These are phyloP conservation scores for Moesziomyces parantarcticus DNA, from an alignment of 1,284 basidiomycete species.

Conservation along the genomic window DNA sequence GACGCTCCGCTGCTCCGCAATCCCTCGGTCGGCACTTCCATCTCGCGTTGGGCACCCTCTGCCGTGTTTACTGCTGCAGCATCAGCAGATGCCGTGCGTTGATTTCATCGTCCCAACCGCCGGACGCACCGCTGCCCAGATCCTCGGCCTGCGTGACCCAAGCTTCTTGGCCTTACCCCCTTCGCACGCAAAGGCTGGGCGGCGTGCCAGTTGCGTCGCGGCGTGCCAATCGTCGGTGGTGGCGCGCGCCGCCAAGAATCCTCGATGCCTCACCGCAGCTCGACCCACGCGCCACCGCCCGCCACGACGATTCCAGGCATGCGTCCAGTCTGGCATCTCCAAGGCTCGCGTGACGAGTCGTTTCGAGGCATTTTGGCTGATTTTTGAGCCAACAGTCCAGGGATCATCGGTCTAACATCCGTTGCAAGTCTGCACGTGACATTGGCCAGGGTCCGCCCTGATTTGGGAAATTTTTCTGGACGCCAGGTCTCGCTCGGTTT, in stretches of 20 bases:
- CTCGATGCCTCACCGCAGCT: background rate
- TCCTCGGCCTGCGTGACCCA: constrained; percentile 7
- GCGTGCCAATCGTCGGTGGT: no score
- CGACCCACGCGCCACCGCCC: no score
- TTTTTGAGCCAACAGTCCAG: no score
- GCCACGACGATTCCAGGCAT: background rate
- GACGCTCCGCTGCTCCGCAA: constrained; percentile 6
- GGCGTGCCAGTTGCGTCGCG: no score
- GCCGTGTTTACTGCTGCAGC: no score
- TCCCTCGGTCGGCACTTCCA: constrained; percentile 11
- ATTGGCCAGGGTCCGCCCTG: constrained; percentile 13
- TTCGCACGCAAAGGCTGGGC: no score
- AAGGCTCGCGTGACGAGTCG: constrained; percentile 5
- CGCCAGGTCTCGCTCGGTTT: constrained; percentile 3
- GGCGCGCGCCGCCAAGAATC: no score
- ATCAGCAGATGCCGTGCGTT: no score
- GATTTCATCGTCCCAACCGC: constrained; percentile 4
- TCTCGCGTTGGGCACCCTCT: no score
- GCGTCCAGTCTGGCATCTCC: no score
- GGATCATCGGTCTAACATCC: no score
- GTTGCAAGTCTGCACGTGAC: constrained; percentile 5
- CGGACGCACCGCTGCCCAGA: background rate
- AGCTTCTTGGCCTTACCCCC: constrained; percentile 3
- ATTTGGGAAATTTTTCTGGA: constrained; percentile 6
- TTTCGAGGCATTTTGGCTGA: no score